Conservation (phyloP, 208 protist species). For the Crithidia sp. region DNA sequence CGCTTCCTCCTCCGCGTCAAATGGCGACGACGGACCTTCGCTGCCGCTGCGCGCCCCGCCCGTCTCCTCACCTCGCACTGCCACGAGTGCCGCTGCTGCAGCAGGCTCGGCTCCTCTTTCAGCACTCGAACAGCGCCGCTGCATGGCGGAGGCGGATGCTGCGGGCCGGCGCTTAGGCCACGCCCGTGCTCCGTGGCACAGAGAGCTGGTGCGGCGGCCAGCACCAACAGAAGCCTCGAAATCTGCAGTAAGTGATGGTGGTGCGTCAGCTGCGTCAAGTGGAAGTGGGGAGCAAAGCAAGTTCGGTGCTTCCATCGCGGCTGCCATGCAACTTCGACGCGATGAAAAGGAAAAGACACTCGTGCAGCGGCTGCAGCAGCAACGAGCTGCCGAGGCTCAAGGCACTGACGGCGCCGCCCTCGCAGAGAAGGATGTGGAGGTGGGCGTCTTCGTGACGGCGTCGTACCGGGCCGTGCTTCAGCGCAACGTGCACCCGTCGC, state of each 20-base stretch:
- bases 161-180: not conserved
- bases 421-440: constrained; percentile 65
- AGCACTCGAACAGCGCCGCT: constrained; percentile 25
- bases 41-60: constrained; percentile 10
- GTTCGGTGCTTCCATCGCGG: constrained; percentile 67
- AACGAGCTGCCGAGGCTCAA: constrained; percentile 51
- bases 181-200: constrained; percentile 8
- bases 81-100: not conserved
- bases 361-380: constrained; percentile 42
- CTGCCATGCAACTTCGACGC: constrained; percentile 46
- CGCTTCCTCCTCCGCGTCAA: constrained; percentile 4
- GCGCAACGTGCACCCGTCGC: constrained; percentile 31
- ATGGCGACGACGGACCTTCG: constrained; percentile 14
- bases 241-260: no score
- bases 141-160: constrained; percentile 27
- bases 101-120: constrained; percentile 6
- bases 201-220: constrained; percentile 2
- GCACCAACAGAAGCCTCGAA: no score
- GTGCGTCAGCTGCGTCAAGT: not conserved
- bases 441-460: constrained; percentile 77
- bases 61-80: not conserved
- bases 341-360: constrained; percentile 51
- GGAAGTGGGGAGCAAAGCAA: constrained; percentile 21
- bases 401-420: constrained; percentile 34
- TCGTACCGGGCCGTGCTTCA: constrained; percentile 59